These are phyloP conservation scores for Suillus placidus DNA, from an alignment of 768 basidiomycete species.

Conservation along the genomic window DNA sequence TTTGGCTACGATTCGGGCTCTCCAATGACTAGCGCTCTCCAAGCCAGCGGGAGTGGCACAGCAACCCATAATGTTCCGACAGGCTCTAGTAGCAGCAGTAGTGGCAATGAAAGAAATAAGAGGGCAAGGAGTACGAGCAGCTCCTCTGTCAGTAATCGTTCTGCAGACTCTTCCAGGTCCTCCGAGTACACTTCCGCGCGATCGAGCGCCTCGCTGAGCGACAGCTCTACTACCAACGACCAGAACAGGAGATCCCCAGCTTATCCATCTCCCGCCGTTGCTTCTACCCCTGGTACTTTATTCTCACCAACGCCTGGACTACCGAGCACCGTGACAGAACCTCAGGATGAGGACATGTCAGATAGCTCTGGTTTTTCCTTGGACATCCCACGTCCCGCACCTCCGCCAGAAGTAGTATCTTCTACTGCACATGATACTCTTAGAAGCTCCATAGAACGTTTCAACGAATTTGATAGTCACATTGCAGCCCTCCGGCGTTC, in stretches of 20 bases:
- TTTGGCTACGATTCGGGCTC: constrained; percentile 35
- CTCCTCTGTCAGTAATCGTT: constrained; percentile 40
- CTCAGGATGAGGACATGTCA: constrained; percentile 56
- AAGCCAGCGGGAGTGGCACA: constrained; percentile 31
- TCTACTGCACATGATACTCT: constrained; percentile 39
- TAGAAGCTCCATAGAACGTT: constrained; percentile 51
- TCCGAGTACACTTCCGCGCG: constrained; percentile 39
- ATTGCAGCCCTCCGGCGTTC: constrained; percentile 51
- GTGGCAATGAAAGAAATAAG: constrained; percentile 57
- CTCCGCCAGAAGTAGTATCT: constrained; percentile 19
- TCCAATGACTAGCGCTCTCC: constrained; percentile 29
- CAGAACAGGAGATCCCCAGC: constrained; percentile 13
- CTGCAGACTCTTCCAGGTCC: constrained; percentile 38
- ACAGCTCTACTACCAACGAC: constrained; percentile 20
- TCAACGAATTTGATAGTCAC: constrained; percentile 56
- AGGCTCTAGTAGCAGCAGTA: constrained; percentile 25
- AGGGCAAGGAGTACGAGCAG: constrained; percentile 58
- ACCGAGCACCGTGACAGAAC: constrained; percentile 40
- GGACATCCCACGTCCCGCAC: constrained; percentile 21
- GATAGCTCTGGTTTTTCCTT: constrained; percentile 38
- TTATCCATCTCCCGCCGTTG: constrained; percentile 25
- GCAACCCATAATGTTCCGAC: constrained; percentile 19
- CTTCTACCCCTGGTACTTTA: constrained; percentile 19
- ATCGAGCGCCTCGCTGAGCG: constrained; percentile 37
- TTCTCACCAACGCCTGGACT: constrained; percentile 39